Evolutionary conservation across 768 basidiomycete genomes (phyloP).

Genomic region (Dictyophora rubrovolvata): DNA sequence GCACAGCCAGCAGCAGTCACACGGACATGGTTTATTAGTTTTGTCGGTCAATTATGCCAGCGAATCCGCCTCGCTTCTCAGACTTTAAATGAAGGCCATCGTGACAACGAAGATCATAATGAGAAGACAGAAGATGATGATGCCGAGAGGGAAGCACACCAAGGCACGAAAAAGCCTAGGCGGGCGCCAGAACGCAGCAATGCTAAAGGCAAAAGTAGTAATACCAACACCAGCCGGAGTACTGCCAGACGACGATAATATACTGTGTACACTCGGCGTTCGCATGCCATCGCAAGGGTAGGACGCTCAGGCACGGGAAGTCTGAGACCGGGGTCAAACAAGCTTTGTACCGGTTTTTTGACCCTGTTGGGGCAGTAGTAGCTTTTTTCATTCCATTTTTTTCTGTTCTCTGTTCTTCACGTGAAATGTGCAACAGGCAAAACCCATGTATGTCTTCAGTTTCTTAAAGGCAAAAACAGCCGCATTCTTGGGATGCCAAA

Average conservation of each 20-base stretch:
- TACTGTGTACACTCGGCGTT: too few relatives aligned
- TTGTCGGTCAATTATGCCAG: slow-evolving; percentile 27
- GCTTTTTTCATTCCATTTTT: too few relatives aligned
- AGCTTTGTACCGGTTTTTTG: too few relatives aligned
- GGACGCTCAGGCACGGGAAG: background rate
- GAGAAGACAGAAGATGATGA: slow-evolving; percentile 17
- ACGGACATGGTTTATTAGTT: slow-evolving; percentile 60
- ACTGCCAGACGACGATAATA: background rate
- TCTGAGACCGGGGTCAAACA: too few relatives aligned
- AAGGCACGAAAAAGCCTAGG: slow-evolving; percentile 32
- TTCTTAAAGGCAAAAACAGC: too few relatives aligned
- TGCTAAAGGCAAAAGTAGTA: slow-evolving; percentile 20
- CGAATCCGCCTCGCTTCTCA: slow-evolving; percentile 9
- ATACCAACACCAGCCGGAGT: slow-evolving; percentile 25
- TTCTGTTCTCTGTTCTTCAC: too few relatives aligned
- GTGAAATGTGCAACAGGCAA: too few relatives aligned
- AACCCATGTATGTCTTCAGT: too few relatives aligned
- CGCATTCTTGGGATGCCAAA: background rate
- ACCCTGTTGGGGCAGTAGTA: too few relatives aligned
- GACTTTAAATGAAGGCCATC: slow-evolving; percentile 14
- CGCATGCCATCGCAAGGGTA: too few relatives aligned
- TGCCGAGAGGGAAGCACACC: slow-evolving; percentile 32
- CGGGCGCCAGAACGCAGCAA: slow-evolving; percentile 29
- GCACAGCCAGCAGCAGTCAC: slow-evolving; percentile 46
- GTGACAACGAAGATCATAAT: slow-evolving; percentile 12